These are phyloP conservation scores for Paraconiothyrium sp. DNA, from an alignment of 2,329 filamentous ascomycete genomes.

Conservation along the genomic window DNA sequence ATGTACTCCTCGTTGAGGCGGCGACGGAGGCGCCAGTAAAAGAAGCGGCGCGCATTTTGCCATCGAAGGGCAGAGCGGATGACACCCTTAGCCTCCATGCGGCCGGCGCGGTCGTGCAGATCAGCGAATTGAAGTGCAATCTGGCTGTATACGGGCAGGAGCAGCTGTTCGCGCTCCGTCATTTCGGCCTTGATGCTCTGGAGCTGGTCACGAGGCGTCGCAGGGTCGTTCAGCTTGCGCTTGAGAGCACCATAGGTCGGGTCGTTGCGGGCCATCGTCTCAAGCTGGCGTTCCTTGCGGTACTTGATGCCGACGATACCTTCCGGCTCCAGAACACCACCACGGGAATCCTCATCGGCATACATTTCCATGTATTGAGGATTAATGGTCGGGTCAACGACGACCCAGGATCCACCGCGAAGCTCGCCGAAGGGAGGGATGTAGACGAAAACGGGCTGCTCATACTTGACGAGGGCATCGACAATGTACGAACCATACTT, in stretches of 20 bases:
- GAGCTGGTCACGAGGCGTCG: slow-evolving; percentile 76
- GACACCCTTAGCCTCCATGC: slow-evolving; percentile 97
- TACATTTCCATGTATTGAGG: slow-evolving; percentile 99
- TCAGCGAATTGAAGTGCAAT: slow-evolving; percentile 98
- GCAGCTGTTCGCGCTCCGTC: slow-evolving; percentile 82
- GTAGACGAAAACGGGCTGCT: slow-evolving; percentile 99
- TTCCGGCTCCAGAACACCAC: slow-evolving; percentile 97
- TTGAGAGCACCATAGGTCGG: slow-evolving; percentile 83
- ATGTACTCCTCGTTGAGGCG: slow-evolving; percentile 98
- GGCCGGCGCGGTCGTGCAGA: slow-evolving; percentile 93
- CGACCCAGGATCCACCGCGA: slow-evolving; percentile 98
- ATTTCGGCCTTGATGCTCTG: slow-evolving; percentile 85
- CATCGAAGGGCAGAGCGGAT: slow-evolving; percentile 87
- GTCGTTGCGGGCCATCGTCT: slow-evolving; percentile 96
- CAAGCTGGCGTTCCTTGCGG: slow-evolving; percentile 94
- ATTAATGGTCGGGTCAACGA: slow-evolving; percentile 98
- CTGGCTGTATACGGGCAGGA: slow-evolving; percentile 93
- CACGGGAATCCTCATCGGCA: slow-evolving; percentile 91
- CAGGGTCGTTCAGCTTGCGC: slow-evolving; percentile 75
- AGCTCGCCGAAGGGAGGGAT: slow-evolving; percentile 97
- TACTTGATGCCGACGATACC: slow-evolving; percentile 99
- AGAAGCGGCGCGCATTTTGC: slow-evolving; percentile 92
- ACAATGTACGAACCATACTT: slow-evolving; percentile 99
- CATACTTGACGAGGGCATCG: slow-evolving; percentile 95
- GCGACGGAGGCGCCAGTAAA: slow-evolving; percentile 99